Conservation (phyloP, 2,329 filamentous ascomycete species). For the Botrytis pseudocinerea region DNA sequence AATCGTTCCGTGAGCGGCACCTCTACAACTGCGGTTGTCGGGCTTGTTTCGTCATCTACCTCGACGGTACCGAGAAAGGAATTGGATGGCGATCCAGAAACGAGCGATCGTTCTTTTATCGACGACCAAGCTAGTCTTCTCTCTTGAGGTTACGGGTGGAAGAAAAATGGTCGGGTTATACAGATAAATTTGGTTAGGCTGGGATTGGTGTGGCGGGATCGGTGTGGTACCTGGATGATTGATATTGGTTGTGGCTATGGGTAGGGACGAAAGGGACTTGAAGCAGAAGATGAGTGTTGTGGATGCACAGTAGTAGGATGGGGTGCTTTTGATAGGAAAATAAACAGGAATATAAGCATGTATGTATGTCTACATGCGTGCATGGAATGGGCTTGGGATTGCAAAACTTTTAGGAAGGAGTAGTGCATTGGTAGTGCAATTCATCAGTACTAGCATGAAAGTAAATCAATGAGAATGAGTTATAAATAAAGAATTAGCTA, state of each 20-base stretch:
- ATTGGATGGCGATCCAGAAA: slow-evolving; percentile 24
- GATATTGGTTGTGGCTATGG: slow-evolving; percentile 6
- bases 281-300: background rate
- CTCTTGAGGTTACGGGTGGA: slow-evolving; percentile 29
- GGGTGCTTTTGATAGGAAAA: slow-evolving; percentile 15
- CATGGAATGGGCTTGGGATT: background rate
- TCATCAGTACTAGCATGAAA: background rate
- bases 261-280: background rate
- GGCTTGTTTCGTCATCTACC: slow-evolving; percentile 11
- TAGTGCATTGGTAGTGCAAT: slow-evolving; percentile 5
- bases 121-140: slow-evolving; percentile 38
- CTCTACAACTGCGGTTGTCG: slow-evolving; percentile 30
- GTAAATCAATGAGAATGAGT: background rate
- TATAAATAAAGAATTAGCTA: background rate
- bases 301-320: background rate
- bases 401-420: background rate
- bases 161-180: background rate
- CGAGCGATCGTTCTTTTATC: slow-evolving; percentile 28
- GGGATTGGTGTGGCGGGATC: background rate
- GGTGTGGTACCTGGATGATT: slow-evolving; percentile 12
- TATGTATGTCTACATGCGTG: background rate
- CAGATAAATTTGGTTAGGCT: slow-evolving; percentile 8
- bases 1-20: slow-evolving; percentile 2
- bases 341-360: background rate
- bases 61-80: slow-evolving; percentile 16